Evolutionary conservation across 805 yeast species (phyloP).

Genomic region (Candida oleophila): DNA sequence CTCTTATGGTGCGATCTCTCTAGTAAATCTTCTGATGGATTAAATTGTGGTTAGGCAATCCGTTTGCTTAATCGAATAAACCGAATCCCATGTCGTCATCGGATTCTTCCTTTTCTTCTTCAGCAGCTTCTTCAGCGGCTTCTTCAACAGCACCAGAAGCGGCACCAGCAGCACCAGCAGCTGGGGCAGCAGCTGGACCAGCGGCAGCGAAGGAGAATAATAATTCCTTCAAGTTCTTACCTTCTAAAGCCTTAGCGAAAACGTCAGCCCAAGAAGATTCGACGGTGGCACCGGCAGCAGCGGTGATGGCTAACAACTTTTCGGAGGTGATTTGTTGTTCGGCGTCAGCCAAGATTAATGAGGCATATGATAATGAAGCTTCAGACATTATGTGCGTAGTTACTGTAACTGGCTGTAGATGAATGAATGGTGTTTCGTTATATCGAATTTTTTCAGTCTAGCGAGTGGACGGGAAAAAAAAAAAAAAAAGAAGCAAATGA

Average conservation of each 20-base stretch:
- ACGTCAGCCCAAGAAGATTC: constrained; percentile 84
- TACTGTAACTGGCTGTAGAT: background rate
- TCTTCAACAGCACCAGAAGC: constrained; percentile 51
- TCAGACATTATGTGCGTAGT: constrained; percentile 64
- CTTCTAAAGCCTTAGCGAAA: constrained; percentile 84
- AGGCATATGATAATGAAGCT: constrained; percentile 96
- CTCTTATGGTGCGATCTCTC: background rate
- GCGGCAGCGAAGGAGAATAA: constrained; percentile 53
- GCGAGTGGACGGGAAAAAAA: background rate
- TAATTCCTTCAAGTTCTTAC: constrained; percentile 80
- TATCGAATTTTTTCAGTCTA: background rate
- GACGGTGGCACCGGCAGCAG: constrained; percentile 81
- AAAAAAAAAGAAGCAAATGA: background rate
- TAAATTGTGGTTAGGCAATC: background rate
- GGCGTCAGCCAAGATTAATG: constrained; percentile 96
- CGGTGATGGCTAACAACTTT: constrained; percentile 73
- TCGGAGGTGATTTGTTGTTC: constrained; percentile 90
- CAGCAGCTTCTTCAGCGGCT: constrained; percentile 68
- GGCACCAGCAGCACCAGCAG: constrained; percentile 33
- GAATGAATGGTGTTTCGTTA: background rate
- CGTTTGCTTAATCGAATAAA: constrained; percentile 84
- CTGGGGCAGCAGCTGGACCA: constrained; percentile 41
- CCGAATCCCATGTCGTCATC: constrained; percentile 91
- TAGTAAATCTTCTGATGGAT: background rate
- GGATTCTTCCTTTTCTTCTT: constrained; percentile 65